Percentiles rank a stretch among this genome's conserved stretches.
Conservation (phyloP, 106 monocot species). For the Cymbidium sinense region DNA sequence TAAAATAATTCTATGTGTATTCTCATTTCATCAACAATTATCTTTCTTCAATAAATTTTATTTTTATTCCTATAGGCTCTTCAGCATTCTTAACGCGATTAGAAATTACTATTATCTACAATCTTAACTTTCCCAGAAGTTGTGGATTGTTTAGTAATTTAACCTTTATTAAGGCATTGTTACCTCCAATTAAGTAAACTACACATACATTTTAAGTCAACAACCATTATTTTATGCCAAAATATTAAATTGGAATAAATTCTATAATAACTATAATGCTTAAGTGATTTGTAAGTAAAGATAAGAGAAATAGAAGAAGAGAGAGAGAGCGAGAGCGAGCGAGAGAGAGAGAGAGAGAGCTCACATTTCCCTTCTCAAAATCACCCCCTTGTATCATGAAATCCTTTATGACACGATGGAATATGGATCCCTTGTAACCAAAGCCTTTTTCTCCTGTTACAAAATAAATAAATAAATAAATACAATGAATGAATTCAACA, state of each 20-base stretch:
- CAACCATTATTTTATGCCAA: not conserved
- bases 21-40: no score
- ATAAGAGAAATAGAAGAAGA: not conserved
- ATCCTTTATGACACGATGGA: conserved; percentile 91
- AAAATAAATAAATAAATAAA: not conserved
- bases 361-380: conserved; percentile 91
- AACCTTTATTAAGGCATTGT: no score
- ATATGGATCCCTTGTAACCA: conserved; percentile 86
- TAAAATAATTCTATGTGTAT: no score
- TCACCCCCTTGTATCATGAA: conserved; percentile 99
- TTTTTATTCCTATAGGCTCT: no score
- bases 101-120: no score
- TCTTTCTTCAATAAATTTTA: no score
- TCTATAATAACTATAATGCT: not conserved
- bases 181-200: no score
- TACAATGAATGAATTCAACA: not conserved
- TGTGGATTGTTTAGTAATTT: no score
- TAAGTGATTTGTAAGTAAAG: not conserved
- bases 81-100: no score
- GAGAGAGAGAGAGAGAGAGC: conserved; percentile 15
- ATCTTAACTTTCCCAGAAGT: no score
- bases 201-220: not conserved
- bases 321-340: no score
- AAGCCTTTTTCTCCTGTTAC: conserved; percentile 84
- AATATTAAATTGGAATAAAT: not conserved